Percentiles rank a stretch among this genome's conserved stretches.
These are phyloP conservation scores for Ceratocystis smalleyi DNA, from an alignment of 2,329 filamentous ascomycete species.

Conservation along the genomic window DNA sequence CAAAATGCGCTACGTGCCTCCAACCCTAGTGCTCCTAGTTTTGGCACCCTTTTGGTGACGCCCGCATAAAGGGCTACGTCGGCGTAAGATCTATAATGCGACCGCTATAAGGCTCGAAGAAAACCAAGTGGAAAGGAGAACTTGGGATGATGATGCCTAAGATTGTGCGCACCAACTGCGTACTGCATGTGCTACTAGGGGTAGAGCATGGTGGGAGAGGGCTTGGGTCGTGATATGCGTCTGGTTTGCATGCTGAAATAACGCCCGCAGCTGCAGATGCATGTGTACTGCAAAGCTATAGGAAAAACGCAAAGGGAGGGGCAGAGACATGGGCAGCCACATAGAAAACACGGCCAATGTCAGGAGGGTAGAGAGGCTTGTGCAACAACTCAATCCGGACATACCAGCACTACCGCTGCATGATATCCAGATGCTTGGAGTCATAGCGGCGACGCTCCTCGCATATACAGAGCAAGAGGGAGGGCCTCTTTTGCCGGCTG, in stretches of 20 bases:
- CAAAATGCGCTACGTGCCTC: background rate
- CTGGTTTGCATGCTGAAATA: background rate
- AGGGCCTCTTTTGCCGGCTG: background rate
- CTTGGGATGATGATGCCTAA: background rate
- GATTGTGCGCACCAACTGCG: background rate
- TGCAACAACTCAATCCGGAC: background rate
- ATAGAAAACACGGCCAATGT: background rate
- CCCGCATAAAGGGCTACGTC: background rate
- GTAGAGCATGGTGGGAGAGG: background rate
- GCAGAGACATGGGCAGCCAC: background rate
- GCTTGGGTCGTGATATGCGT: slow-evolving; percentile 1
- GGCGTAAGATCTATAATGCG: background rate
- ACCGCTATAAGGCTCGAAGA: background rate
- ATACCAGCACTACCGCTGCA: background rate
- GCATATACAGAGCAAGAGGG: background rate
- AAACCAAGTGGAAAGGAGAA: background rate
- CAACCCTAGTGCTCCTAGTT: background rate
- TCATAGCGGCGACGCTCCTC: background rate
- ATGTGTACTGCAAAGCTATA: background rate
- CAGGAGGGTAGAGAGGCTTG: background rate
- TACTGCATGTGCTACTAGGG: background rate
- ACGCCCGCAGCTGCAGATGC: background rate
- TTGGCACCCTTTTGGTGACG: too few relatives aligned
- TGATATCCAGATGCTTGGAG: background rate
- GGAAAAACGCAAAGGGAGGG: background rate